phyloP scores from a whole-genome alignment of 306 rosid genomes.

The Prunus campanulata region DNA sequence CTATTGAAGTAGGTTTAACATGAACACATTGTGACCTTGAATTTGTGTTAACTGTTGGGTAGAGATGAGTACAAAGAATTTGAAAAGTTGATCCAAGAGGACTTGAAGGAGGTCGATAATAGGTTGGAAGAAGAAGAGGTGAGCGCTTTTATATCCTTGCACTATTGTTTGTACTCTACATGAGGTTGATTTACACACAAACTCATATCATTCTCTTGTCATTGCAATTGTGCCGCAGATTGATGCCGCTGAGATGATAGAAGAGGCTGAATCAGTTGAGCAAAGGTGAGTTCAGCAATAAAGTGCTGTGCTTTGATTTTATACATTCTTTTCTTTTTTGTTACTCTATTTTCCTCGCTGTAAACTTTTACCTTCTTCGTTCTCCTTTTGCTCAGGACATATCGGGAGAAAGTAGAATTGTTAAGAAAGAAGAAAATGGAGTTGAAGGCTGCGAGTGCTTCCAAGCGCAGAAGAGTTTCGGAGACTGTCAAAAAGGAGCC shows the following conservation, averaged over 20 bases:
- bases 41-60: slow-evolving; percentile 28
- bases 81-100: slow-evolving; percentile 93
- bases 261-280: slow-evolving; percentile 85
- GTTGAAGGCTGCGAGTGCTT: slow-evolving; percentile 49
- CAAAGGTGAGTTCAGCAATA: slow-evolving; percentile 53
- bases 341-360: not conserved
- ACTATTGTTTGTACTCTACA: not conserved
- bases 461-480: slow-evolving; percentile 41
- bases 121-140: slow-evolving; percentile 99
- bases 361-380: slow-evolving; percentile 4
- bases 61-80: slow-evolving; percentile 97
- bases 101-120: slow-evolving; percentile 83
- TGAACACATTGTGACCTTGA: slow-evolving; percentile 14
- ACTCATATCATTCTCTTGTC: slow-evolving; percentile 10
- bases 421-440: slow-evolving; percentile 74
- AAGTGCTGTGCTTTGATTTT: not conserved
- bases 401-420: slow-evolving; percentile 62
- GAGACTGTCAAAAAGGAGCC: slow-evolving; percentile 40
- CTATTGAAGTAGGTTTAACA: not conserved
- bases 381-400: slow-evolving; percentile 39
- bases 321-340: not conserved
- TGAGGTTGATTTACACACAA: no score
- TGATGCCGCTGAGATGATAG: slow-evolving; percentile 87
- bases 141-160: slow-evolving; percentile 15
- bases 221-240: slow-evolving; percentile 43